phyloP scores from a whole-genome alignment of 2,329 filamentous ascomycete genomes.

The Microcyclospora pomicola region DNA sequence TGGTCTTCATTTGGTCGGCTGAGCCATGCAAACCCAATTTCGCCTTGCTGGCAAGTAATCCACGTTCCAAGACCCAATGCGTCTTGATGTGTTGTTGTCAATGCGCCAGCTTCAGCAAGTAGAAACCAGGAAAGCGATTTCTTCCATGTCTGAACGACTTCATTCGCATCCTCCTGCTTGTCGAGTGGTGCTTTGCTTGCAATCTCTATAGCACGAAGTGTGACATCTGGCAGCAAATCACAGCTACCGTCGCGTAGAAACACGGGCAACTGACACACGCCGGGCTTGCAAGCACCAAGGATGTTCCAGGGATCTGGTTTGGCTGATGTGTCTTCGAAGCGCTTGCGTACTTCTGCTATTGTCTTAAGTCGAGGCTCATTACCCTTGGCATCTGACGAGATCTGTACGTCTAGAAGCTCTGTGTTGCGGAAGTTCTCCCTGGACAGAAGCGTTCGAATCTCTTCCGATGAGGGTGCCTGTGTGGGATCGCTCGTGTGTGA shows the following conservation, averaged over 20 bases:
- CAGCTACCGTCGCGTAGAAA: not conserved
- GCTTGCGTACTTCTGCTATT: not conserved
- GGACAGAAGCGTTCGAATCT: not conserved
- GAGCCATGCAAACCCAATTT: constrained; percentile 9
- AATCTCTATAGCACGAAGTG: not conserved
- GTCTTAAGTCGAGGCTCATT: not conserved
- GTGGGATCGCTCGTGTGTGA: too few relatives aligned
- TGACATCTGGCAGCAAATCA: not conserved
- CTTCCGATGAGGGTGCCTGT: not conserved
- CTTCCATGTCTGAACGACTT: not conserved
- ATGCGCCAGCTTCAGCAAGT: constrained; percentile 8
- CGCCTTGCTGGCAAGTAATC: constrained; percentile 9
- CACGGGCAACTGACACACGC: not conserved
- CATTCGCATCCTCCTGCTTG: not conserved
- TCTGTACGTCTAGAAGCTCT: not conserved
- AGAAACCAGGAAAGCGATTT: constrained; percentile 6
- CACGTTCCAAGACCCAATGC: constrained; percentile 6
- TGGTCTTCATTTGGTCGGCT: constrained; percentile 1
- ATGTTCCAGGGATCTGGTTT: not conserved
- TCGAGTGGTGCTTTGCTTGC: not conserved
- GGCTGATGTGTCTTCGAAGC: not conserved
- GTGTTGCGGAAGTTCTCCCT: not conserved
- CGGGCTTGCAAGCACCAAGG: not conserved
- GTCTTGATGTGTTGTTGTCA: constrained; percentile 6
- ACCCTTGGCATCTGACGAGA: not conserved